phyloP scores from a whole-genome alignment of 176 grass and related monocot genomes.

The Hyparrhenia diplandra region DNA sequence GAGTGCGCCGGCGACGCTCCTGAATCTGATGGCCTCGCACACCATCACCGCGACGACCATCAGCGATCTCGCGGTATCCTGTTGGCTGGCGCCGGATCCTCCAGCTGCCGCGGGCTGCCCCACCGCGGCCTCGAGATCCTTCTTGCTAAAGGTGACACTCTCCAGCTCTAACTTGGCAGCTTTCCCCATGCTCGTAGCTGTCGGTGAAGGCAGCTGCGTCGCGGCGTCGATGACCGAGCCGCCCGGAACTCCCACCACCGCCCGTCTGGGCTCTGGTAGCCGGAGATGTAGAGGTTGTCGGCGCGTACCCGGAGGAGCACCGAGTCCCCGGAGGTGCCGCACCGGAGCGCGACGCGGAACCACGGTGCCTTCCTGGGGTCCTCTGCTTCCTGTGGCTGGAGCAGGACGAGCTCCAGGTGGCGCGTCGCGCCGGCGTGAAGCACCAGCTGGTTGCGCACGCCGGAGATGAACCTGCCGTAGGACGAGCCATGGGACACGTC shows the following conservation, averaged over 20 bases:
- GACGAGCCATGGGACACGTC: not conserved
- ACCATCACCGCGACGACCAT: constrained; percentile 24
- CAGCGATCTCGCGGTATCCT: not conserved
- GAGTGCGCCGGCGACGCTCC: constrained; percentile 14
- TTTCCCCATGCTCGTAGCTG: not conserved
- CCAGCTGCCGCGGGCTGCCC: not conserved
- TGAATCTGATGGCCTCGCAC: constrained; percentile 28
- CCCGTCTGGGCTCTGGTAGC: constrained; percentile 4
- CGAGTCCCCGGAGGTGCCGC: not conserved
- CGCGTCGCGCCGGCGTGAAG: constrained; percentile 18
- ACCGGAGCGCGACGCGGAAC: constrained; percentile 12
- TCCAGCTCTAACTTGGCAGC: not conserved
- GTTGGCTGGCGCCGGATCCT: not conserved
- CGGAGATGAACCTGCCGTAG: constrained; percentile 12
- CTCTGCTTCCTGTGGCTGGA: not conserved
- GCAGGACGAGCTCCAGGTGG: constrained; percentile 33
- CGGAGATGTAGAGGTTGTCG: constrained; percentile 31
- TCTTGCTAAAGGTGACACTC: not conserved
- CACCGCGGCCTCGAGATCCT: not conserved
- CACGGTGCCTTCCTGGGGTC: not conserved
- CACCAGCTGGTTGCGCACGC: constrained; percentile 27
- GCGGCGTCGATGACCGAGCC: not conserved
- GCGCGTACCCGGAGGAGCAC: constrained; percentile 16
- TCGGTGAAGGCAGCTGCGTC: not conserved
- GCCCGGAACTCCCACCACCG: constrained; percentile 10